Conservation (phyloP, 73 alveolate species). For the Breviolum minutum region DNA sequence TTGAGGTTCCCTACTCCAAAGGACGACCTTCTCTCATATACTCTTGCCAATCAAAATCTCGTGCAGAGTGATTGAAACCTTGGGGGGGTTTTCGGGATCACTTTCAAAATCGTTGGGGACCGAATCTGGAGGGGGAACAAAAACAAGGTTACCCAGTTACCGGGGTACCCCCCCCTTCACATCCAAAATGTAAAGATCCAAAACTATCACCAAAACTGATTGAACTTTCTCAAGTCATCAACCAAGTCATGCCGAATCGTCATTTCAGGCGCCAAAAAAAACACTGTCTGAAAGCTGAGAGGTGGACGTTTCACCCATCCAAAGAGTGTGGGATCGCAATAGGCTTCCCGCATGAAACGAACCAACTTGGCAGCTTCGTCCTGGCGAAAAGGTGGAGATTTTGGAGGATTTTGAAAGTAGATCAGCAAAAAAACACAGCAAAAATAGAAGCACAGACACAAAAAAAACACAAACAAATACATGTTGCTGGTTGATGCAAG, state of each 20-base stretch:
- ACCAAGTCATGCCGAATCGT: not conserved
- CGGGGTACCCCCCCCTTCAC: too few species aligned
- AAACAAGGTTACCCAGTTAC: not conserved
- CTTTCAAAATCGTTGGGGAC: not conserved
- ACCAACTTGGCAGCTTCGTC: constrained; percentile 83
- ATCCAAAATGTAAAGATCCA: too few species aligned
- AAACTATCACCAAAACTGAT: not conserved
- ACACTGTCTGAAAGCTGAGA: not conserved
- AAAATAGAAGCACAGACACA: not conserved
- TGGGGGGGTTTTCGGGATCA: not conserved
- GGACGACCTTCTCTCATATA: constrained; percentile 65
- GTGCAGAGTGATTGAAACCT: constrained; percentile 77
- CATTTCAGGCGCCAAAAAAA: not conserved
- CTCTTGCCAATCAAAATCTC: constrained; percentile 90
- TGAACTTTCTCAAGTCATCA: not conserved
- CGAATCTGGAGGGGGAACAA: not conserved
- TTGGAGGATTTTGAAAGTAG: not conserved
- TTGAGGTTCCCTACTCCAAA: constrained; percentile 28
- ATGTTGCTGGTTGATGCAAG: not conserved
- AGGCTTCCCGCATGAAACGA: constrained; percentile 88
- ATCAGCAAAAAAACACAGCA: too few species aligned
- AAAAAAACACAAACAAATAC: not conserved
- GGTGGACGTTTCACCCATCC: constrained; percentile 63
- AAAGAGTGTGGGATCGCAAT: constrained; percentile 72
- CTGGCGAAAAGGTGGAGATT: not conserved